These are phyloP conservation scores for Lasiosphaeris hirsuta DNA, from an alignment of 495 filamentous ascomycete genomes.

Conservation along the genomic window DNA sequence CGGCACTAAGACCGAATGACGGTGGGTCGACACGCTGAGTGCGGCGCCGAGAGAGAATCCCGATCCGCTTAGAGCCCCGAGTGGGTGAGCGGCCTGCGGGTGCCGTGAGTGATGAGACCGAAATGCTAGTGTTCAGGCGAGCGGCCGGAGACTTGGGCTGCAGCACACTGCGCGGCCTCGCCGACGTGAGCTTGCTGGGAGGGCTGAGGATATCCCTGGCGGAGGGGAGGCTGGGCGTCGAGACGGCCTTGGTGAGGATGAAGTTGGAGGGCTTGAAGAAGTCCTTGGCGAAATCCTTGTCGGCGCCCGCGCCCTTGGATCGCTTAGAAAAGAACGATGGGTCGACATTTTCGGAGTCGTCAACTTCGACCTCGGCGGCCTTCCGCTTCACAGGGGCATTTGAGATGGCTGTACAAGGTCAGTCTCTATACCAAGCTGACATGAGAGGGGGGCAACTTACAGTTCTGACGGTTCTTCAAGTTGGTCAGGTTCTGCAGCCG, in stretches of 20 bases:
- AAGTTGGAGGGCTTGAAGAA: constrained; percentile 47
- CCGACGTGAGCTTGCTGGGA: constrained; percentile 34
- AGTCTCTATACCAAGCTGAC: not conserved
- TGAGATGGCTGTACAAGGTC: constrained; percentile 34
- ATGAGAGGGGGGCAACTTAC: constrained; percentile 42
- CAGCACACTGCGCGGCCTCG: constrained; percentile 38
- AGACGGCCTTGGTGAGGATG: constrained; percentile 41
- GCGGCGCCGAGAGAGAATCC: constrained; percentile 61
- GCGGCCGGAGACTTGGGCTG: constrained; percentile 46
- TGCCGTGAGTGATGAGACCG: constrained; percentile 47
- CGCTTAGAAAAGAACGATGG: constrained; percentile 65
- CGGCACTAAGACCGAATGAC: constrained; percentile 32
- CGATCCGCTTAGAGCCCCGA: constrained; percentile 55
- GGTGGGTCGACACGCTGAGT: constrained; percentile 61
- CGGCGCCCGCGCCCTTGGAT: constrained; percentile 57
- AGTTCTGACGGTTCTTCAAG: constrained; percentile 61
- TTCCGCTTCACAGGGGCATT: constrained; percentile 43
- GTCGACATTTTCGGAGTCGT: constrained; percentile 79
- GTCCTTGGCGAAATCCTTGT: constrained; percentile 43
- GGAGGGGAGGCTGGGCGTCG: constrained; percentile 26
- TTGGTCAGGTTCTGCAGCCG: constrained; percentile 55
- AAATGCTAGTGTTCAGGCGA: constrained; percentile 38
- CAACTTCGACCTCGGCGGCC: constrained; percentile 46
- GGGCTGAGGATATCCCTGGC: constrained; percentile 26
- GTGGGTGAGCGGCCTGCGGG: constrained; percentile 62